Evolutionary conservation across 371 early-diverging fungal species (phyloP), one percentile per base, ranked within the genome.

Genomic region (Mucor indicus): DNA sequence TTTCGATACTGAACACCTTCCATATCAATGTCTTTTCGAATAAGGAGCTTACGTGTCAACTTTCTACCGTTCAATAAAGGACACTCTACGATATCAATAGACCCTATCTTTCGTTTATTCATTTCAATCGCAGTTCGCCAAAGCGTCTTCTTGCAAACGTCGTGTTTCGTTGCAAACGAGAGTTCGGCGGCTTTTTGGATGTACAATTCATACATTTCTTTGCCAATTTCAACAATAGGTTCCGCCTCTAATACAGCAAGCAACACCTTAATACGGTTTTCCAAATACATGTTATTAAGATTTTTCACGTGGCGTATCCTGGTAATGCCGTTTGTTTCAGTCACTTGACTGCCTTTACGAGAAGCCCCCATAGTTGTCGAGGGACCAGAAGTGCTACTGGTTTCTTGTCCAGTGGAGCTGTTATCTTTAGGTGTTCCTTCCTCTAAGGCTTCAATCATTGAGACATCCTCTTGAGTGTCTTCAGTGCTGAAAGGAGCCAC

Each of bases 251-350:
- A 17, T 9, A 63, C 2, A 7, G 36, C 47, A 9, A 50, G 33
- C 1, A 72, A 0, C 0, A 53, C 31, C 16, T 54, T 46, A 11
- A 56, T 46, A 27, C 73, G 69, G 7, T 40, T 30, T 23, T 53
- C 54, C 35, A 55, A 24, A 36, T 65, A 69, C 7, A 21, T 17
- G 13, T 62, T 59, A 7, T n/a, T n/a, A n/a, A n/a, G n/a, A n/a
- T n/a, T n/a, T n/a, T n/a, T n/a, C n/a, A n/a, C n/a, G n/a, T n/a
- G n/a, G n/a, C n/a, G n/a, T n/a, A n/a, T n/a, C n/a, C n/a, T n/a
- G n/a, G n/a, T n/a, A n/a, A n/a, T n/a, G n/a, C n/a, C n/a, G n/a
- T n/a, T n/a, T n/a, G n/a, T n/a, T n/a, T n/a, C n/a, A n/a, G n/a
- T n/a, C n/a, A n/a, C n/a, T n/a, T n/a, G n/a, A n/a, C n/a, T n/a